Percentiles rank a stretch among this genome's conserved stretches.
These are phyloP conservation scores for Protomyces arabidopsidicola DNA, from an alignment of 1,139 yeast species.

Conservation along the genomic window DNA sequence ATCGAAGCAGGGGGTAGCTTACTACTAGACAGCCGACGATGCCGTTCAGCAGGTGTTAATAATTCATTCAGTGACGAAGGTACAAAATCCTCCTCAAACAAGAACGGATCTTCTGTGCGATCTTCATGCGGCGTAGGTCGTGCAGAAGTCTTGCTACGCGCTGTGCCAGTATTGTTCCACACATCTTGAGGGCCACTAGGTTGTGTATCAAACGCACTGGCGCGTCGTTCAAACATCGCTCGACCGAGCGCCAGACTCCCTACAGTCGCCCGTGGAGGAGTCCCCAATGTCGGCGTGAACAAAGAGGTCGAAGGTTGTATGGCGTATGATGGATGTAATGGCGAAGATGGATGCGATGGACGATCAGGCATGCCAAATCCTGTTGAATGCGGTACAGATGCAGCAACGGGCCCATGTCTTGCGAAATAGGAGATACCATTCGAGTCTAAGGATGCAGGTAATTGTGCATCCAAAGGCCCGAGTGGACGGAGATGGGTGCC, in stretches of 20 bases:
- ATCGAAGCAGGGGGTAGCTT: neutral
- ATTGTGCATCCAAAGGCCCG: constrained; percentile 33
- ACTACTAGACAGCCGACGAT: constrained; percentile 53
- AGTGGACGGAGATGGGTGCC: neutral
- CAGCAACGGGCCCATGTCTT: constrained; percentile 35
- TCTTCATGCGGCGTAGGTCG: constrained; percentile 35
- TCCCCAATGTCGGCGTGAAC: constrained; percentile 15
- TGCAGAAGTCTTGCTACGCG: neutral
- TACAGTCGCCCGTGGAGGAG: constrained; percentile 6
- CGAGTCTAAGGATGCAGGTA: constrained; percentile 34
- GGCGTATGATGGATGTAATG: neutral
- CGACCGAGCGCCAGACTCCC: constrained; percentile 10
- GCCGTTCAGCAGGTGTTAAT: constrained; percentile 71
- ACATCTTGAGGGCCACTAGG: neutral
- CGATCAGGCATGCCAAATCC: constrained; percentile 29
- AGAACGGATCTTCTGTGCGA: constrained; percentile 42
- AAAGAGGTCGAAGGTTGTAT: constrained; percentile 17
- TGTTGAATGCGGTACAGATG: constrained; percentile 34
- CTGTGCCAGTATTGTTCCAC: neutral
- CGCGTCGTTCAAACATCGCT: constrained; percentile 26
- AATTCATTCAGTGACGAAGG: constrained; percentile 71
- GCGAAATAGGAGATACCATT: constrained; percentile 33
- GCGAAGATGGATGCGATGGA: constrained; percentile 17
- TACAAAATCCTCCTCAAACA: constrained; percentile 66
- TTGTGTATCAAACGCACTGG: constrained; percentile 7